phyloP scores from a whole-genome alignment of 2,329 filamentous ascomycete species.

The Blastomyces percursus region DNA sequence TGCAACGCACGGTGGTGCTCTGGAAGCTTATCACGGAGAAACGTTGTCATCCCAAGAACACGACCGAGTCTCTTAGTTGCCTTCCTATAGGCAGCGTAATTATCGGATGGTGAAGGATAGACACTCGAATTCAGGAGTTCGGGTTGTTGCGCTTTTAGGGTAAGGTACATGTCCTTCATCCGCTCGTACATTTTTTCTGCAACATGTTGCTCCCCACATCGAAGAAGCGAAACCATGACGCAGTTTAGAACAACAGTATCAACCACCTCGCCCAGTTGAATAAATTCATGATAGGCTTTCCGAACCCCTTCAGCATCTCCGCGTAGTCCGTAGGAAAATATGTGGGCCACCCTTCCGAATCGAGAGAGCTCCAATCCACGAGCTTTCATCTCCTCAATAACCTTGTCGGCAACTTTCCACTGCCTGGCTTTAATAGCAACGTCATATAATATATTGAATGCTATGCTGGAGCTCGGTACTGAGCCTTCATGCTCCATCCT shows the following conservation, averaged over 20 bases:
- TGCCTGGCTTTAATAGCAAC: conserved; percentile 77
- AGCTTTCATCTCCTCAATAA: conserved; percentile 67
- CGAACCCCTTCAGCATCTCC: conserved; percentile 63
- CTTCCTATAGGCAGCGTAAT: conserved; percentile 25
- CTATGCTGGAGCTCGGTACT: conserved; percentile 59
- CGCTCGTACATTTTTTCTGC: conserved; percentile 71
- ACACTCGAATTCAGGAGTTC: conserved; percentile 15
- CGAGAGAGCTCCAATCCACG: conserved; percentile 61
- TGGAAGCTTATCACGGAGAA: conserved; percentile 38
- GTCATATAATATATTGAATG: conserved; percentile 89
- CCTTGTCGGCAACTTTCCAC: conserved; percentile 70
- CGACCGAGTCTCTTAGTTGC: conserved; percentile 37
- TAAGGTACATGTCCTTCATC: conserved; percentile 59
- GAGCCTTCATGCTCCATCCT: conserved; percentile 72
- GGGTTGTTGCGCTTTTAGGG: conserved; percentile 19
- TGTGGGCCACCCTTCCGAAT: conserved; percentile 68
- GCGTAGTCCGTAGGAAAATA: conserved; percentile 71
- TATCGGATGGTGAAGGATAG: conserved; percentile 24
- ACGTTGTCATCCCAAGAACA: conserved; percentile 37
- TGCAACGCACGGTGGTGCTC: conserved; percentile 53
- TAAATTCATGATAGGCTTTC: conserved; percentile 67
- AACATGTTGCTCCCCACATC: conserved; percentile 61
- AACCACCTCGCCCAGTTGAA: conserved; percentile 75
- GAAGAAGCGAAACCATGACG: conserved; percentile 67
- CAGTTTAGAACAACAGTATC: conserved; percentile 81